phyloP scores from a whole-genome alignment of 2,329 filamentous ascomycete genomes.

The Aschersonia sp. region DNA sequence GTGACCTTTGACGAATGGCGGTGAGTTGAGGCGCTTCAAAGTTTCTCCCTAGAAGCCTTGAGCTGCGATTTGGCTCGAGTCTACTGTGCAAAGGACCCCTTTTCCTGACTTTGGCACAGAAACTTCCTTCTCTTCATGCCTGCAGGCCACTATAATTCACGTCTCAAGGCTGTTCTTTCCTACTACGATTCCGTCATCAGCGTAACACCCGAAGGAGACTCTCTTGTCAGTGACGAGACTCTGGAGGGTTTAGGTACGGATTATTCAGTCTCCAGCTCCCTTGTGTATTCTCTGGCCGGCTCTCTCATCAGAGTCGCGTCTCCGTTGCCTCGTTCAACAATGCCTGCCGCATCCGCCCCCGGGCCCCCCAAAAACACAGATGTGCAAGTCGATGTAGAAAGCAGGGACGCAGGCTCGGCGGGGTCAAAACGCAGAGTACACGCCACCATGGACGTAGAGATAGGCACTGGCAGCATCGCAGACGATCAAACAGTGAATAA shows the following conservation, averaged over 20 bases:
- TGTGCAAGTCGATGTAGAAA: background rate
- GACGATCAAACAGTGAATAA: constrained; percentile 10
- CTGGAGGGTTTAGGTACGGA: constrained; percentile 89
- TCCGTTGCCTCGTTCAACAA: constrained; percentile 22
- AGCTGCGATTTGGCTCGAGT: no score
- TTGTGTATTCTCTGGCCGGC: constrained; percentile 62
- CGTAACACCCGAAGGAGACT: constrained; percentile 87
- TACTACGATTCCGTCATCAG: constrained; percentile 86
- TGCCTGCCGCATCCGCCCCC: constrained; percentile 1
- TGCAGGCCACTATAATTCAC: constrained; percentile 44
- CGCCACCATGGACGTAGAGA: constrained; percentile 1
- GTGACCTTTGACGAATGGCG: constrained; percentile 95
- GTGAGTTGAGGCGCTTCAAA: constrained; percentile 36
- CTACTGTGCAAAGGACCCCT: background rate
- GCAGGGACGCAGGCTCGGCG: background rate
- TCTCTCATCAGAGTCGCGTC: constrained; percentile 55
- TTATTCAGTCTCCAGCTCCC: constrained; percentile 32
- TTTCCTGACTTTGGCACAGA: constrained; percentile 27
- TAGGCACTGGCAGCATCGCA: constrained; percentile 8
- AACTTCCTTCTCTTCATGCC: constrained; percentile 90
- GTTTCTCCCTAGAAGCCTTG: no score
- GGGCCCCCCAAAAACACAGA: background rate
- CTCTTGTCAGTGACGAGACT: constrained; percentile 77
- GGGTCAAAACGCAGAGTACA: constrained; percentile 6
- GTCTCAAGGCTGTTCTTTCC: constrained; percentile 69